A percentile compares a stretch with the other conserved stretches of the same genome.
Evolutionary conservation across 495 filamentous ascomycete genomes (phyloP).

Genomic region (Aspergillus sclerotioniger): DNA sequence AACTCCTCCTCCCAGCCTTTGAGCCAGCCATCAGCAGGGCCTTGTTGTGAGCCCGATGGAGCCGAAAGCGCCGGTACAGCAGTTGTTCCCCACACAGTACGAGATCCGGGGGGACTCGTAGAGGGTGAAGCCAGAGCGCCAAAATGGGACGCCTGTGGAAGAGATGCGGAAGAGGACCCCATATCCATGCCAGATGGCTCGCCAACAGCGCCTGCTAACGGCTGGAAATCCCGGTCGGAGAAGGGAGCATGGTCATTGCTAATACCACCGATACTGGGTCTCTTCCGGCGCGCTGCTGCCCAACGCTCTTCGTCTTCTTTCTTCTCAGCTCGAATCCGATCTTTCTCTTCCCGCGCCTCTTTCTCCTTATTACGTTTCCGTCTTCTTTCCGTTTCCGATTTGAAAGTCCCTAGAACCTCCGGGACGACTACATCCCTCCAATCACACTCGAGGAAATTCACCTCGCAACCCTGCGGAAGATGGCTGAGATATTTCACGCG

Average conservation of each 20-base stretch:
- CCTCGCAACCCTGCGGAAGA: conserved; percentile 88
- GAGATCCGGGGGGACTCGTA: conserved; percentile 68
- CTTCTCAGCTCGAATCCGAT: conserved; percentile 81
- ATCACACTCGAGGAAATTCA: conserved; percentile 92
- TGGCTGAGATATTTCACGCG: conserved; percentile 89
- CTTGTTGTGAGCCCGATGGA: conserved; percentile 34
- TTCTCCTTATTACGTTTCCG: conserved; percentile 82
- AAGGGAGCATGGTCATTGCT: conserved; percentile 42
- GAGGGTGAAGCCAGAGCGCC: conserved; percentile 68
- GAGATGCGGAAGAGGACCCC: conserved; percentile 53
- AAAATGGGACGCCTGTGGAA: conserved; percentile 57
- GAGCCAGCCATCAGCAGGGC: conserved; percentile 73
- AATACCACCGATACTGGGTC: conserved; percentile 34
- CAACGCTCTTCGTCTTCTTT: conserved; percentile 68
- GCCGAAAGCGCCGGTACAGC: conserved; percentile 55
- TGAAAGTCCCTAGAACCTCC: conserved; percentile 72
- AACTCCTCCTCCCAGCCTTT: conserved; percentile 72
- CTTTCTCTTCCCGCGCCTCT: conserved; percentile 84
- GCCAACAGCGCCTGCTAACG: conserved; percentile 49
- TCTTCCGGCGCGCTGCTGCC: conserved; percentile 51
- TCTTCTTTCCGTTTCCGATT: conserved; percentile 71
- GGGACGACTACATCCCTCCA: conserved; percentile 87
- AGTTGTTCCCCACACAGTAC: conserved; percentile 87
- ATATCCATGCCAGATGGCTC: conserved; percentile 42
- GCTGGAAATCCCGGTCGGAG: conserved; percentile 63